Evolutionary conservation across 371 early-diverging fungal genomes (phyloP), one percentile per base, ranked within the genome.

Genomic region (Zychaea mexicana): DNA sequence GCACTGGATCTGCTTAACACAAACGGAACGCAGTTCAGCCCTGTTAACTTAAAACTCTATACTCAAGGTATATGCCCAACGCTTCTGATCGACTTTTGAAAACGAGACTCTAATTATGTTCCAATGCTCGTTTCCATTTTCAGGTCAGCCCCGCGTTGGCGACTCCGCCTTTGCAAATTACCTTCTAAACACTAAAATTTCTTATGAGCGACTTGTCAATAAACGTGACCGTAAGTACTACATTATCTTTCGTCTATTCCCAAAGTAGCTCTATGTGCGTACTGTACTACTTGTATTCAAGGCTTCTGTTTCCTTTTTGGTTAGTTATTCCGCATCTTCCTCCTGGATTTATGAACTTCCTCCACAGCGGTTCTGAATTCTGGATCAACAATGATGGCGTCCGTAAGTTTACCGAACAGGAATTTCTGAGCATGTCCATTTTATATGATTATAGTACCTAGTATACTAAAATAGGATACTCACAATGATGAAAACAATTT

Each of bases 1-100:
- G 69, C 69, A 0, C 13, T 69, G 47, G 69, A 69, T 49, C 65
- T 69, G 24, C 62, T 65, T 52, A 66, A 70, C n/a, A 17, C 24
- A 8, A 24, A 49, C 8, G 1, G 1, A 49, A 5, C 24, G n/a
- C 49, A 24, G 22, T 62, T 61, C 19, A 63, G 56, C 6, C 22
- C 13, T 8, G 15, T 21, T 22, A 56, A 36, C 0, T 22, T 56
- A 10, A 19, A 31, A 36, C 8, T 56, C 2, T 56, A 21, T 12
- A 56, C 56, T 1, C 56, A 56, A 56, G 70, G 49, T 49, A 49
- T 22, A 22, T 22, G n/a, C 24, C 3, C 24, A 4, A 24, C 24
- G 19, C 49, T 49, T 49, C 10, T 46, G 0, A 46, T 7, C 9
- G 7, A 46, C n/a, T 1, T 17, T 15, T 6, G 10, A n/a, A 15